Conservation (phyloP, 257 asterid genomes). For the Voacanga thouarsii region DNA sequence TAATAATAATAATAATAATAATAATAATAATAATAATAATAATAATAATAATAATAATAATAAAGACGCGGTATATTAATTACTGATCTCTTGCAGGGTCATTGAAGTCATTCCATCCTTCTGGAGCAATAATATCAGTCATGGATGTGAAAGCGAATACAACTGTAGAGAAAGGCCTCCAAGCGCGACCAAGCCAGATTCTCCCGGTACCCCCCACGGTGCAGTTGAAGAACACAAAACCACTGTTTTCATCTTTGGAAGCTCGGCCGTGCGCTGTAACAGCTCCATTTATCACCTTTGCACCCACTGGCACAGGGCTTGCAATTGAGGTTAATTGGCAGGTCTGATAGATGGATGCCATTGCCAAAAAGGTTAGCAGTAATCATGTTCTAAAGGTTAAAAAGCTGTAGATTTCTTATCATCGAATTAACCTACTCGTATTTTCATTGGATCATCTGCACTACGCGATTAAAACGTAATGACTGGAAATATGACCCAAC, state of each 20-base stretch:
- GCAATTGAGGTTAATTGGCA: constrained; percentile 79
- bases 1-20: too few species aligned
- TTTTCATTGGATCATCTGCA: too few species aligned
- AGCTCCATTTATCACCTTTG: constrained; percentile 58
- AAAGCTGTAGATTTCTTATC: too few species aligned
- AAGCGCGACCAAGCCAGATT: constrained; percentile 91
- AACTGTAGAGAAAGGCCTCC: constrained; percentile 89
- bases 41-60: too few species aligned
- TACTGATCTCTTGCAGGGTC: constrained; percentile 85
- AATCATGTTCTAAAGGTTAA: too few species aligned
- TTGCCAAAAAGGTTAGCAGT: background rate
- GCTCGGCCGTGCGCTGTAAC: constrained; percentile 87
- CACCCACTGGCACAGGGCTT: constrained; percentile 55
- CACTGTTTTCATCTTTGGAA: constrained; percentile 78
- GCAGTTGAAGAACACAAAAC: constrained; percentile 68
- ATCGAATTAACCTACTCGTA: too few species aligned
- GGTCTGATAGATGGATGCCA: constrained; percentile 25
- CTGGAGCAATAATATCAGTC: constrained; percentile 76
- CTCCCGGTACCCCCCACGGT: constrained; percentile 82
- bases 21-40: too few species aligned
- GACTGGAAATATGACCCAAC: too few species aligned
- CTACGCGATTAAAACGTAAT: too few species aligned
- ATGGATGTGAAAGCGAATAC: constrained; percentile 60
- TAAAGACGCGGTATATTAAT: constrained; percentile 8
- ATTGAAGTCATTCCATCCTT: constrained; percentile 93